Evolutionary conservation across 192 early-diverging fungal genomes (phyloP), one percentile per base, ranked within the genome.

Genomic region (Gigaspora rosea): DNA sequence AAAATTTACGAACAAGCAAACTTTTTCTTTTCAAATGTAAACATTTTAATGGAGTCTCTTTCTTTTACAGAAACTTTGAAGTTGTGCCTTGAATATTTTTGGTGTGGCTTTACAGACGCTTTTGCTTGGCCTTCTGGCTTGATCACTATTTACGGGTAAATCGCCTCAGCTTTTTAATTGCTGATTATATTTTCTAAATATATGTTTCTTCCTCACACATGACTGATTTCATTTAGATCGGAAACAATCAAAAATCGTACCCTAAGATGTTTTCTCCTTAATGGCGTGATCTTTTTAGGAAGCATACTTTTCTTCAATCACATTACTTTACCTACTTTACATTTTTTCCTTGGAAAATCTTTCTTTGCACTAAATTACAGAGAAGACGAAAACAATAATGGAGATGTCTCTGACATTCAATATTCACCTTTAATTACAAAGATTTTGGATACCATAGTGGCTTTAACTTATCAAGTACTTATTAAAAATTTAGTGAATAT

Each of bases 241-340:
- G 75, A 73, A 33, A 85, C 85, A 0, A 85, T 89, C 65, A 82
- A 80, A 77, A 46, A 32, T 20, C 71, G 78, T 8, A 71, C 79
- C 20, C 36, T 85, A 66, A 85, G 86, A 62, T 87, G 84, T 76
- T 46, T 88, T 4, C 15, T 85, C 16, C 80, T 90, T 15, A 89
- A 87, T 61, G 87, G 86, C 5, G 49, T 84, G 35, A 51, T 90
- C n/a, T 86, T 89, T 71, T 80, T 89, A 47, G 84, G 86, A 15
- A 86, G 84, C 58, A 85, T 87, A 35, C 57, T 88, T 59, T 71
- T 86, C 35, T 86, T 86, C 58, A 72, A 87, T 46, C 27, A 56
- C 33, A 47, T 83, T 50, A 50, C 84, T 8, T 35, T 81, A 32
- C 82, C 80, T 12, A 69, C 78, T 32, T 58, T 78, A 22, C 64